phyloP scores from a whole-genome alignment of 2,329 filamentous ascomycete species.

The Lasiodiplodia theobromae region DNA sequence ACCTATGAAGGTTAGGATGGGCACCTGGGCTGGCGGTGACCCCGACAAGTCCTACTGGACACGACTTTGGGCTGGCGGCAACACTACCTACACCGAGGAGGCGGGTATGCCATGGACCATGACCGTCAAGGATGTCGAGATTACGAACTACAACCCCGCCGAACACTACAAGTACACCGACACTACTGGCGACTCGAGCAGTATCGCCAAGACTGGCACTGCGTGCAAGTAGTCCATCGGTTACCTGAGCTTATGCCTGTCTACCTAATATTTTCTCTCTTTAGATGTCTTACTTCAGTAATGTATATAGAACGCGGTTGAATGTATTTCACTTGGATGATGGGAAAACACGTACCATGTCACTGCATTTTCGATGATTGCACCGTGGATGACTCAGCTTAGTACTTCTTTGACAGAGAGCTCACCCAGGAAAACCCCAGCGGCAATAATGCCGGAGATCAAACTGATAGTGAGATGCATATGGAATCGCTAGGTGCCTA shows the following conservation, averaged over 20 bases:
- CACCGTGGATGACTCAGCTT: too few relatives aligned
- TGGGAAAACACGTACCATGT: too few relatives aligned
- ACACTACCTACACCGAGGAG: constrained; percentile 54
- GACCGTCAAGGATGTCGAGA: constrained; percentile 58
- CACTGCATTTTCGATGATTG: too few relatives aligned
- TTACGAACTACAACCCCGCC: constrained; percentile 61
- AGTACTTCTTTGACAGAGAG: too few relatives aligned
- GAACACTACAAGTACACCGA: constrained; percentile 59
- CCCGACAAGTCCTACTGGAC: constrained; percentile 55
- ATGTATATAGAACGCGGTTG: not conserved
- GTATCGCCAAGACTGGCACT: constrained; percentile 52
- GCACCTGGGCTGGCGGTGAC: constrained; percentile 59
- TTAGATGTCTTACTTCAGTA: not conserved
- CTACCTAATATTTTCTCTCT: not conserved
- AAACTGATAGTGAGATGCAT: too few relatives aligned
- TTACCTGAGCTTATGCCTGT: not conserved
- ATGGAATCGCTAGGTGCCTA: too few relatives aligned
- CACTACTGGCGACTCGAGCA: constrained; percentile 54
- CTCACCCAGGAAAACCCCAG: too few relatives aligned
- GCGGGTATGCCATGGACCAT: constrained; percentile 55
- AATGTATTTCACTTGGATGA: not conserved
- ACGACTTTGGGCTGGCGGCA: constrained; percentile 72
- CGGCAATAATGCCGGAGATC: too few relatives aligned
- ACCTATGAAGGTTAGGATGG: constrained; percentile 66
- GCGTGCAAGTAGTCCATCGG: not conserved